Percentiles rank a stretch among this genome's conserved stretches.
These are phyloP conservation scores for Monosporascus sp. DNA, from an alignment of 2,329 filamentous ascomycete genomes.

Conservation along the genomic window DNA sequence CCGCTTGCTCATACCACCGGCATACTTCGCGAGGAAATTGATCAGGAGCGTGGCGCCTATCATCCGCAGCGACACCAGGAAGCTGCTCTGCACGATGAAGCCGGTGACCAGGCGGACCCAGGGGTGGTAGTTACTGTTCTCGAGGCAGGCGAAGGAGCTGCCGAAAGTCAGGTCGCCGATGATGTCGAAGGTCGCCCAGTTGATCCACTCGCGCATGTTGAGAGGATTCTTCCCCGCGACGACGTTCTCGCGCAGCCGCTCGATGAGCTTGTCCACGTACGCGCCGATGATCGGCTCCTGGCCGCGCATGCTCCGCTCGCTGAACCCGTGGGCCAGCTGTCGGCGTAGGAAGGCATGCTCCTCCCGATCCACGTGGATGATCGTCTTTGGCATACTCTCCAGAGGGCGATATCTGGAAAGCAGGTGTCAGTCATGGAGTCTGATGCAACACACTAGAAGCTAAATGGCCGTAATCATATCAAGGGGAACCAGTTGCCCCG, in stretches of 20 bases:
- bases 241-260: slow-evolving; percentile 14
- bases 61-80: neutral
- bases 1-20: slow-evolving; percentile 5
- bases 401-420: neutral
- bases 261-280: neutral
- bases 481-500: too few relatives aligned
- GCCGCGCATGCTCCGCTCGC: neutral
- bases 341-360: neutral
- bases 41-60: slow-evolving; percentile 2
- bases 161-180: slow-evolving; percentile 14
- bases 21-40: slow-evolving; percentile 1
- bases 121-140: slow-evolving; percentile 12
- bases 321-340: neutral
- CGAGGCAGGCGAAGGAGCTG: slow-evolving; percentile 13
- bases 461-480: too few relatives aligned
- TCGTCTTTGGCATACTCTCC: neutral
- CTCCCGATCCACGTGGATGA: neutral
- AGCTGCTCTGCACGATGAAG: slow-evolving; percentile 1
- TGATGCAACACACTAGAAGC: too few relatives aligned
- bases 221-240: slow-evolving; percentile 5
- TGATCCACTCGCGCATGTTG: slow-evolving; percentile 16
- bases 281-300: neutral
- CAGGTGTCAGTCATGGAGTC: neutral
- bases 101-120: slow-evolving; percentile 10
- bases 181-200: slow-evolving; percentile 14